A percentile compares a stretch with the other conserved stretches of the same genome.
These are phyloP conservation scores for Starmerella vitae DNA, from an alignment of 805 yeast genomes.

Conservation along the genomic window DNA sequence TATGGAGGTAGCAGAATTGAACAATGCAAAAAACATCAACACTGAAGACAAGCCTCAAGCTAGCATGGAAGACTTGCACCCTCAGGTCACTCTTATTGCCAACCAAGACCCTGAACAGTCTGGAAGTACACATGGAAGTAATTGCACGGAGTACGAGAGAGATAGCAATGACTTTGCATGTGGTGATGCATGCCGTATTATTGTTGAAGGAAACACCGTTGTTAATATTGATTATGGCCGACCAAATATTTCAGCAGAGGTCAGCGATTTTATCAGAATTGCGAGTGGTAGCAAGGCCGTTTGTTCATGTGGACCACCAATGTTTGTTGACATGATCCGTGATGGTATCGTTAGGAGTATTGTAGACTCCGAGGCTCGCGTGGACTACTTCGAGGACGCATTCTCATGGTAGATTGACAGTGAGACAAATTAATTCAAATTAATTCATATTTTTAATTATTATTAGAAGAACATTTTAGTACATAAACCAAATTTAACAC, in stretches of 20 bases:
- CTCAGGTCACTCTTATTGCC: neutral
- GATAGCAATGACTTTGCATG: neutral
- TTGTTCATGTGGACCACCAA: constrained; percentile 47
- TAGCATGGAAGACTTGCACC: neutral
- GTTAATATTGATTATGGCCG: constrained; percentile 16
- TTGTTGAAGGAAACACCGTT: constrained; percentile 4
- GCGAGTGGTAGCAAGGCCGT: constrained; percentile 35
- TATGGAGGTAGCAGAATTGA: neutral
- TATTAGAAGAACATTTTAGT: too few species aligned
- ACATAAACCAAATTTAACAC: neutral
- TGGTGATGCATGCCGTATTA: constrained; percentile 5
- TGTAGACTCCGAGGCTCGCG: constrained; percentile 19
- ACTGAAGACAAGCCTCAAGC: neutral
- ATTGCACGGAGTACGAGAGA: neutral
- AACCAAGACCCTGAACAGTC: too few species aligned
- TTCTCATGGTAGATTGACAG: constrained; percentile 23
- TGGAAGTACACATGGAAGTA: neutral
- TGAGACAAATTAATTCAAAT: neutral
- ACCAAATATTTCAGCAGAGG: constrained; percentile 16
- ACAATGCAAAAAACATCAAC: neutral
- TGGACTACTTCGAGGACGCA: constrained; percentile 29
- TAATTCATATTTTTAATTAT: too few species aligned
- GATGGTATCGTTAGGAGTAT: constrained; percentile 25
- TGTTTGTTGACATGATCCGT: constrained; percentile 44
- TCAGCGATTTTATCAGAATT: constrained; percentile 14